Evolutionary conservation across 1,139 yeast species (phyloP).

Genomic region (Arxiozyma heterogenica): DNA sequence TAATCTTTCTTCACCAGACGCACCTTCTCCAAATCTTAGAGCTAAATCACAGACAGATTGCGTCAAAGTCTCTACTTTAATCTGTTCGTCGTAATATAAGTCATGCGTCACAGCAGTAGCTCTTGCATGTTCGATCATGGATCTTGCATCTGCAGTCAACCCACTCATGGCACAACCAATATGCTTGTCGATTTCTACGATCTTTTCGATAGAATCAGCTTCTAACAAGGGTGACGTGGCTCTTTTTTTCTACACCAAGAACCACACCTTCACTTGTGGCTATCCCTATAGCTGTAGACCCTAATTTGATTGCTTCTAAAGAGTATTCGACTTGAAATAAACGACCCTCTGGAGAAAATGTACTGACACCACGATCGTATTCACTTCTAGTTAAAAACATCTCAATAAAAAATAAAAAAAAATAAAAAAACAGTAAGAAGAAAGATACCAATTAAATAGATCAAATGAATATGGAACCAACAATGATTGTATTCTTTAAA

Average conservation of each 20-base stretch:
- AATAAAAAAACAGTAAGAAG: too few relatives aligned
- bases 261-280: conserved; percentile 95
- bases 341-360: conserved; percentile 98
- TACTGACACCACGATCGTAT: conserved; percentile 97
- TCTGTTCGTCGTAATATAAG: conserved; percentile 84
- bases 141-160: conserved; percentile 94
- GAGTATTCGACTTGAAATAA: conserved; percentile 97
- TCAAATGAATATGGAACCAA: not conserved
- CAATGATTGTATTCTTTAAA: too few relatives aligned
- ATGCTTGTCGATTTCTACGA: conserved; percentile 87
- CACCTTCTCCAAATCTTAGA: conserved; percentile 95
- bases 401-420: not conserved
- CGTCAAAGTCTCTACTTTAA: conserved; percentile 86
- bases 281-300: conserved; percentile 97
- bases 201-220: conserved; percentile 88
- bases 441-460: not conserved
- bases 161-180: conserved; percentile 99
- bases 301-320: conserved; percentile 84
- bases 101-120: conserved; percentile 84
- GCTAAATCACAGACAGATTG: conserved; percentile 97
- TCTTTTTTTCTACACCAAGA: conserved; percentile 93
- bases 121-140: conserved; percentile 97
- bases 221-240: conserved; percentile 90
- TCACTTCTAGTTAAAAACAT: conserved; percentile 99
- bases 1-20: conserved; percentile 89